phyloP scores from a whole-genome alignment of 1,284 basidiomycete species.

The Boletus semigastroideus region DNA sequence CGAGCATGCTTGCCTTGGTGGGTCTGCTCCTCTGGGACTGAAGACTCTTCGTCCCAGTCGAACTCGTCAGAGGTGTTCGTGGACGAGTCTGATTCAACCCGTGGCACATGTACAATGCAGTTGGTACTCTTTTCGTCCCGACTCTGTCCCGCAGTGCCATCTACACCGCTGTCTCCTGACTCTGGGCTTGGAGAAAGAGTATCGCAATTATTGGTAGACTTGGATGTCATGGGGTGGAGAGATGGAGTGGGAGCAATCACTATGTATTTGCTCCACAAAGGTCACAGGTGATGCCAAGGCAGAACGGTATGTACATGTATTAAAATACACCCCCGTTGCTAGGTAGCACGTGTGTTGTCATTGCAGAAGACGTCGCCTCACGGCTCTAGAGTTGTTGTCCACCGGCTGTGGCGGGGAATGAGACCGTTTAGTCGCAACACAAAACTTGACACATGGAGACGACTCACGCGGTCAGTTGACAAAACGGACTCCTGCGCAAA shows the following conservation, averaged over 20 bases:
- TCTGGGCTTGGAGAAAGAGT: slow-evolving; percentile 10
- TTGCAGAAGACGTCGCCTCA: slow-evolving; percentile 16
- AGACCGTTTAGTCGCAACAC: slow-evolving; percentile 11
- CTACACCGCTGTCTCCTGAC: not conserved
- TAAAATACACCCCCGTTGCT: not conserved
- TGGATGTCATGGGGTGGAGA: slow-evolving; percentile 19
- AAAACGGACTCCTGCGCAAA: slow-evolving; percentile 20
- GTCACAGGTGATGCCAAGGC: slow-evolving; percentile 1
- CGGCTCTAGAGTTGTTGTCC: not conserved
- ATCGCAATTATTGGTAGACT: slow-evolving; percentile 3
- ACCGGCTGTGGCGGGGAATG: slow-evolving; percentile 4
- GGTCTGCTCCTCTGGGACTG: slow-evolving; percentile 14
- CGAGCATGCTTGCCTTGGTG: slow-evolving; percentile 33
- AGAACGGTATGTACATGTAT: not conserved
- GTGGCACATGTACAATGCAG: slow-evolving; percentile 1
- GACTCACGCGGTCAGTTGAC: slow-evolving; percentile 15
- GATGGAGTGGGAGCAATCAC: not conserved
- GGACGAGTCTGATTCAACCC: slow-evolving; percentile 50
- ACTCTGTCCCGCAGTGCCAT: not conserved
- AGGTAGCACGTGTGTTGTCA: slow-evolving; percentile 2
- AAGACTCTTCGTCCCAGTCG: slow-evolving; percentile 65
- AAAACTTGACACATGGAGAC: not conserved
- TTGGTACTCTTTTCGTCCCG: slow-evolving; percentile 12
- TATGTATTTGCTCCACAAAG: slow-evolving; percentile 7
- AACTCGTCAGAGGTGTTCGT: slow-evolving; percentile 71